Evolutionary conservation across 768 basidiomycete genomes (phyloP).

Genomic region (Termitomyces sp.): DNA sequence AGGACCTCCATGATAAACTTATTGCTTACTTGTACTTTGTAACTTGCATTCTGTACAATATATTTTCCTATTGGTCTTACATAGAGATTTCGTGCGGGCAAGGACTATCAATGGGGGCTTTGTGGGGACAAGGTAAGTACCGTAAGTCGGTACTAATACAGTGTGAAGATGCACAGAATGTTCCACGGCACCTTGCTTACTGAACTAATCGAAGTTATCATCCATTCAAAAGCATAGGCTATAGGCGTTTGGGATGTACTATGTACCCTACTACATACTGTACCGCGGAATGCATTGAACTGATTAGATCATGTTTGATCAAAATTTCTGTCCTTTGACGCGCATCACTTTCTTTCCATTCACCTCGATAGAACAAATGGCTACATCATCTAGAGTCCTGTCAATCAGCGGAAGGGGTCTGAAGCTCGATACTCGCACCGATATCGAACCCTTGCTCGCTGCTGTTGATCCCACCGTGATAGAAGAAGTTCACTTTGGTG

Average conservation of each 20-base stretch:
- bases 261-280: too few species aligned
- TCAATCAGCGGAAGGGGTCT: conserved; percentile 62
- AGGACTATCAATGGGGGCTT: too few species aligned
- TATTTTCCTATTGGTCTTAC: background rate
- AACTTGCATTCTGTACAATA: conserved; percentile 4
- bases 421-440: conserved; percentile 73
- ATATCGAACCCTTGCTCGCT: conserved; percentile 71
- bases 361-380: conserved; percentile 15
- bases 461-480: conserved; percentile 61
- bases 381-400: conserved; percentile 31
- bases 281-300: background rate
- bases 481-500: conserved; percentile 90
- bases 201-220: too few species aligned
- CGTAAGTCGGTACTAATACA: too few species aligned
- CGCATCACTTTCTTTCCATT: background rate
- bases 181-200: too few species aligned
- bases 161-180: too few species aligned
- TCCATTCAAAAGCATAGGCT: too few species aligned
- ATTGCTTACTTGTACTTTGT: conserved; percentile 10
- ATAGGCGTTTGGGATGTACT: too few species aligned
- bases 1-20: conserved; percentile 5
- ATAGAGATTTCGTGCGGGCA: too few species aligned
- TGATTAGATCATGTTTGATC: conserved; percentile 1
- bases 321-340: background rate
- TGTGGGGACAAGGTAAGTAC: too few species aligned